Evolutionary conservation across 768 basidiomycete species (phyloP), one percentile per base, ranked within the genome.

Genomic region (Mycena vulgaris): DNA sequence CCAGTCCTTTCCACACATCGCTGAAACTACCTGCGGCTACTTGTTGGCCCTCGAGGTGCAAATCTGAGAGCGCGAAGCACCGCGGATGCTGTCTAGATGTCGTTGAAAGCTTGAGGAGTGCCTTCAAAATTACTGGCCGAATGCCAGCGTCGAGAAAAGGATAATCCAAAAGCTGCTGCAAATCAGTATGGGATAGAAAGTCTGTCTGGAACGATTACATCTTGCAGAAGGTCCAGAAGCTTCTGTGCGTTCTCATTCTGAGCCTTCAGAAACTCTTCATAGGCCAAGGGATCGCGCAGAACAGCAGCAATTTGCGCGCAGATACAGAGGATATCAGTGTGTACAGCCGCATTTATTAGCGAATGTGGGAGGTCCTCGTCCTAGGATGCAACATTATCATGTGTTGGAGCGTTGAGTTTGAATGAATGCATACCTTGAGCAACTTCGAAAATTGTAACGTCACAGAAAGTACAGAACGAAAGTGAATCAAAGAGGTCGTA

Each of bases 221-320:
- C 72, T 69, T 76, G 75, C 4, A 76, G 56, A 35, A 75, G 70
- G 37, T 76, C 71, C 14, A 76, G 60, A 21, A 76, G 59, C 35
- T 70, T 67, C n/a, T 75, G 72, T 25, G 75, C 74, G 21, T 69
- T n/a, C 8, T 66, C 60, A 25, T 51, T 56, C 48, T 25, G 39
- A n/a, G 57, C n/a, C 8, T 61, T 57, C n/a, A 72, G 39, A 56
- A 72, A 72, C 9, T 68, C 57, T 6, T 39, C 17, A 31, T 69
- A 62, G 1, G 59, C 23, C 17, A 28, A 28, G 40, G n/a, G 37
- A 56, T 72, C 48, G 17, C 28, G 23, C 11, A 69, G 58, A 23
- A 69, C 62, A 6, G 33, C 58, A 2, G 63, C 48, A 8, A 72
- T 33, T 52, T 72, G 66, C 14, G 71, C 71, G 39, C 71, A 68